These are phyloP conservation scores for Clonostachys byssicola DNA, from an alignment of 2,329 filamentous ascomycete genomes.

Conservation along the genomic window DNA sequence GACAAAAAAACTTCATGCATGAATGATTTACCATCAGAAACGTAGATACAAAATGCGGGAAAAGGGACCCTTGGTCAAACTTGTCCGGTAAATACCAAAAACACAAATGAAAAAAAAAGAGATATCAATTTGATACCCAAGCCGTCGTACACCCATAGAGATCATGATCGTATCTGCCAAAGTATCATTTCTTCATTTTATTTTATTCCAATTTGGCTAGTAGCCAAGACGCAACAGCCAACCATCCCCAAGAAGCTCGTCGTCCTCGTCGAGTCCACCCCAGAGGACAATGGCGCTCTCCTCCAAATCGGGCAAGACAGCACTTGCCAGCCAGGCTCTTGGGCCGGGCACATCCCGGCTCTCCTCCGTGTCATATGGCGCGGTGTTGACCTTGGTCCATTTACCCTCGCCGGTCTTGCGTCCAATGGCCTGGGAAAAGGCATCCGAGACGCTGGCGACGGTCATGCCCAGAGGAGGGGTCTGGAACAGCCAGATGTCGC, in stretches of 20 bases:
- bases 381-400: constrained; percentile 46
- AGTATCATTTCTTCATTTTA: no score
- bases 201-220: neutral
- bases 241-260: constrained; percentile 52
- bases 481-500: constrained; percentile 62
- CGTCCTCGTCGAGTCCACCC: constrained; percentile 51
- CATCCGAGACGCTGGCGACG: constrained; percentile 49
- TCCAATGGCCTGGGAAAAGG: constrained; percentile 48
- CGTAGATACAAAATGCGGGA: no score
- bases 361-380: constrained; percentile 46
- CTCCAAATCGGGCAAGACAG: constrained; percentile 53
- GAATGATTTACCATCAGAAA: no score
- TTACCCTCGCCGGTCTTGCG: constrained; percentile 51
- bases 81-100: no score
- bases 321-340: constrained; percentile 55
- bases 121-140: no score
- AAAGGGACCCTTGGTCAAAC: no score
- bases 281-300: constrained; percentile 55
- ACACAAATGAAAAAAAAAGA: no score
- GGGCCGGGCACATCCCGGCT: constrained; percentile 42
- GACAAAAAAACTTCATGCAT: no score
- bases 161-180: no score
- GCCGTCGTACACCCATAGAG: no score
- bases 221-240: constrained; percentile 58
- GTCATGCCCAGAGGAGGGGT: constrained; percentile 51